Evolutionary conservation across 2,329 filamentous ascomycete species (phyloP).

Genomic region (Pseudocercospora cruenta): DNA sequence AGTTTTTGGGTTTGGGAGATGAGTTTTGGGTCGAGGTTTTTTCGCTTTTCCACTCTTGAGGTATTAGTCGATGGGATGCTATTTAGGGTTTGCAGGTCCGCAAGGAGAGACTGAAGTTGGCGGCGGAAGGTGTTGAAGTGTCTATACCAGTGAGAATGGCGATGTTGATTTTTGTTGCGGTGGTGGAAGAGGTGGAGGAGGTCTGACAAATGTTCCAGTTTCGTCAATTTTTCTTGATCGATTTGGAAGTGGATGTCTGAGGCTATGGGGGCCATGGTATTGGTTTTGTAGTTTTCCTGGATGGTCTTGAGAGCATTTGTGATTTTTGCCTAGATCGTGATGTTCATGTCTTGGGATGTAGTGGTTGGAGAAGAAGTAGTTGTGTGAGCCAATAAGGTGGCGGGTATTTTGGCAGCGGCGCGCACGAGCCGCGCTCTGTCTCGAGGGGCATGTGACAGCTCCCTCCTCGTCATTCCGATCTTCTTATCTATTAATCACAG

Average conservation of each 20-base stretch:
- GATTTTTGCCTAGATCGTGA: background rate
- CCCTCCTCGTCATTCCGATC: background rate
- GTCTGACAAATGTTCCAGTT: conserved; percentile 42
- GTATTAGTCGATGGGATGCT: conserved; percentile 34
- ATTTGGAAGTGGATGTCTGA: conserved; percentile 12
- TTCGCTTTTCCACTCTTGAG: conserved; percentile 34
- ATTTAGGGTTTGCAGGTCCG: conserved; percentile 32
- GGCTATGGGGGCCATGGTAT: conserved; percentile 4
- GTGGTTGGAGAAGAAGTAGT: background rate
- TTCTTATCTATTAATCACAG: background rate
- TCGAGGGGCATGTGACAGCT: conserved; percentile 1
- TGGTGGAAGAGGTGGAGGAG: conserved; percentile 75
- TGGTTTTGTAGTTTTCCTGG: background rate
- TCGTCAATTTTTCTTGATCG: background rate
- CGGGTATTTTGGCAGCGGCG: conserved; percentile 9
- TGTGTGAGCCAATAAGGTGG: background rate
- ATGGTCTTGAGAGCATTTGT: background rate
- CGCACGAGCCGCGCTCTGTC: background rate
- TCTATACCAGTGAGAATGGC: conserved; percentile 78
- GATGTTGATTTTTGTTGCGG: conserved; percentile 92
- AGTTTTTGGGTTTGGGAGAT: conserved; percentile 34
- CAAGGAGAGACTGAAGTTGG: conserved; percentile 60
- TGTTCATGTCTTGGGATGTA: background rate
- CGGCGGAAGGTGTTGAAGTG: conserved; percentile 72
- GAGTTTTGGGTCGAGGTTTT: conserved; percentile 26